Evolutionary conservation across 2,329 filamentous ascomycete species (phyloP).

Genomic region (Arthrinium puccinioides): DNA sequence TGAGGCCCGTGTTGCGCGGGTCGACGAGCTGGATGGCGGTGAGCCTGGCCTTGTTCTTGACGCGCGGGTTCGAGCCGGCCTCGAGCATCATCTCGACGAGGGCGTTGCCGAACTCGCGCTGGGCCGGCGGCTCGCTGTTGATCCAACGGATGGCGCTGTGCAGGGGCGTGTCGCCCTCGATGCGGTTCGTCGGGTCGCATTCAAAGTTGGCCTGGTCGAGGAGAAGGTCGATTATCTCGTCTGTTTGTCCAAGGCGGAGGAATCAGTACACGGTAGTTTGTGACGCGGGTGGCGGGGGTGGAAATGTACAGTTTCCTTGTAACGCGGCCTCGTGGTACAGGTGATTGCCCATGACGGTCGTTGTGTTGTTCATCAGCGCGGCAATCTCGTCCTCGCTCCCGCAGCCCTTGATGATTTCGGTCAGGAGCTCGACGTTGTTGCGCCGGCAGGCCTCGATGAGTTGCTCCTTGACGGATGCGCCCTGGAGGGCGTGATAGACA

Average conservation of each 20-base stretch:
- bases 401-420: conserved; percentile 60
- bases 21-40: conserved; percentile 68
- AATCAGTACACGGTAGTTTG: conserved; percentile 3
- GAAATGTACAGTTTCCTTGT: conserved; percentile 70
- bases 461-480: conserved; percentile 76
- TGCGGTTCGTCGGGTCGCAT: conserved; percentile 68
- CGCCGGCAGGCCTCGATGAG: conserved; percentile 88
- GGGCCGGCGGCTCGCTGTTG: conserved; percentile 57
- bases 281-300: background rate
- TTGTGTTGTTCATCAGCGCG: conserved; percentile 75
- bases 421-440: conserved; percentile 82
- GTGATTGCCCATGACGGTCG: conserved; percentile 79
- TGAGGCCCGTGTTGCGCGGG: conserved; percentile 56
- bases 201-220: conserved; percentile 80
- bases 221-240: conserved; percentile 74
- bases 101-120: conserved; percentile 56
- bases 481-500: conserved; percentile 45
- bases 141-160: conserved; percentile 73
- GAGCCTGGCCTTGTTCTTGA: conserved; percentile 65
- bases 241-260: conserved; percentile 27
- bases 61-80: conserved; percentile 55
- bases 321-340: conserved; percentile 84
- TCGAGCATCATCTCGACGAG: conserved; percentile 77
- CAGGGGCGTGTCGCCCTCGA: conserved; percentile 70
- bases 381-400: conserved; percentile 61